phyloP scores from a whole-genome alignment of 768 basidiomycete species.

The Lyophyllum atratum region DNA sequence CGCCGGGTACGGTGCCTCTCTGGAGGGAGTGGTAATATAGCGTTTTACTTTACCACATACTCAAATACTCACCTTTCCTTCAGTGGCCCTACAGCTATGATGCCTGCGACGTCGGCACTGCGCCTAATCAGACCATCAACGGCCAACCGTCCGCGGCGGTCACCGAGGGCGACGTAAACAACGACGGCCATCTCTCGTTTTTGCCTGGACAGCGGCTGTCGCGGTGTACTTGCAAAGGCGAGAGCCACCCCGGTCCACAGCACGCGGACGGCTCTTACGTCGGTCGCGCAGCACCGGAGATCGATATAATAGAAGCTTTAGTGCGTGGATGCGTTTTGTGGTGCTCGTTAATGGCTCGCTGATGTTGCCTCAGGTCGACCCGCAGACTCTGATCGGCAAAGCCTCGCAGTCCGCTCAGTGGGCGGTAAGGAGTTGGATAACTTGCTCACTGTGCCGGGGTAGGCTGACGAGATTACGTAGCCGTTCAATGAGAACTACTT shows the following conservation, averaged over 20 bases:
- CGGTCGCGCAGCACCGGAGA: constrained; percentile 85
- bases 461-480: constrained; percentile 29
- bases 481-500: constrained; percentile 77
- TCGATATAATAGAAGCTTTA: constrained; percentile 89
- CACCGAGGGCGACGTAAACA: constrained; percentile 53
- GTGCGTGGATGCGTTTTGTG: constrained; percentile 24
- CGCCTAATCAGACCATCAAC: constrained; percentile 77
- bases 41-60: not conserved
- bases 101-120: constrained; percentile 82
- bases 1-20: constrained; percentile 82
- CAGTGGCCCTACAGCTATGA: constrained; percentile 88
- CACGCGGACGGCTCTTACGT: constrained; percentile 75
- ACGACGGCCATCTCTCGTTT: constrained; percentile 58
- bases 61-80: not conserved
- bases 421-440: constrained; percentile 51
- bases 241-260: constrained; percentile 82
- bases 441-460: not conserved
- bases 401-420: constrained; percentile 89
- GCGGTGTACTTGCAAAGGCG: constrained; percentile 83
- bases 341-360: not conserved
- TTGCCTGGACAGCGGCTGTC: constrained; percentile 82
- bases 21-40: constrained; percentile 71
- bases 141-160: constrained; percentile 66
- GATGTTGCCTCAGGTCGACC: constrained; percentile 41
- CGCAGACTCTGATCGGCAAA: constrained; percentile 44